Base-by-base conservation (phyloP, 2,329 filamentous ascomycete species). In the Dryadomyces quercivorus region DNA sequence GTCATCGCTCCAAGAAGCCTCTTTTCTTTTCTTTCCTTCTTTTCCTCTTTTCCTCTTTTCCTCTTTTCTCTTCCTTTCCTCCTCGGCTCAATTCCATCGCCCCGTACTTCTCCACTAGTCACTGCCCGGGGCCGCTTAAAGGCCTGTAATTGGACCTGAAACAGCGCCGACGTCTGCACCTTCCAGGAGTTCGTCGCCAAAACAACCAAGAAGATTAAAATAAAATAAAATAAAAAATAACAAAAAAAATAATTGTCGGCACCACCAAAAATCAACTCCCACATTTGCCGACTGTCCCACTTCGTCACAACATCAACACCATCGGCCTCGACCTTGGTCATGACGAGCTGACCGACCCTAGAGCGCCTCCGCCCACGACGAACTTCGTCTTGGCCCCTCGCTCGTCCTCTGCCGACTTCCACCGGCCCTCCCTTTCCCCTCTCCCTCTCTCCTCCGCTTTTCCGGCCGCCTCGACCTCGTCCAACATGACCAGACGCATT, bases 401-500 rank as follows among this genome's bases (percentile, higher is more conserved):
- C 45, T 34, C 7, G 3, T 16, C n/a, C 13, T 36, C n/a, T 16
- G 20, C 44, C 16, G 46, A 15, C n/a, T 3, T 49, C 34, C 4
- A 13, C 45, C 31, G 9, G 2, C 26, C 8, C 40, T 31, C 21
- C 36, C 31, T 18, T 20, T 53, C 40, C 13, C 44, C 22, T 8
- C 20, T 40, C 34, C 5, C 10, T 45, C 16, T 45, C 42, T 34
- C 22, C 16, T n/a, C 16, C 9, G 12, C 8, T 21, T 26, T 36
- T n/a, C 3, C 2, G 1, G 2, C n/a, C 20, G 7, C 20, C 7
- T 40, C 8, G 47, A 15, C 45, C 47, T 15, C 13, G 12, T 31
- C 26, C 26, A 50, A n/a, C 48, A 64, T 71, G 59, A 52, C 55
- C 5, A 65, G 62, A 58, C 65, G 69, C 60, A 67, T 71, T 57